Conservation (phyloP, 192 early-diverging fungal genomes). For the Mortierella claussenii region DNA sequence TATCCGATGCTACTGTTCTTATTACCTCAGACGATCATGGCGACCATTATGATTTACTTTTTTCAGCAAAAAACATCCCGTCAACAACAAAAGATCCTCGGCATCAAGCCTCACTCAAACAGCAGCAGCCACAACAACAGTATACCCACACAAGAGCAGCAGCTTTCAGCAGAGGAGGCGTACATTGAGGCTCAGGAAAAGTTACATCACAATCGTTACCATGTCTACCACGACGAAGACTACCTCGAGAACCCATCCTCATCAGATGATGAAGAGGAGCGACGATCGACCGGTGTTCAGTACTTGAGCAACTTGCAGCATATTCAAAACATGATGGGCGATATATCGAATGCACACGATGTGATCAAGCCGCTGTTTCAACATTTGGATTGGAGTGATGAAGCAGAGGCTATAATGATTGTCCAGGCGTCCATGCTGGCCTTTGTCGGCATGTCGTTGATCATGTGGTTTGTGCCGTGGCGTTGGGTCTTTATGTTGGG, state of each 20-base stretch:
- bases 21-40: constrained; percentile 62
- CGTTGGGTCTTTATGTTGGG: constrained; percentile 57
- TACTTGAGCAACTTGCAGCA: constrained; percentile 77
- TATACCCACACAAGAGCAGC: not conserved
- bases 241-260: constrained; percentile 26
- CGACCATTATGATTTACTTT: constrained; percentile 62
- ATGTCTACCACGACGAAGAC: constrained; percentile 45
- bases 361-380: constrained; percentile 45
- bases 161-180: constrained; percentile 15
- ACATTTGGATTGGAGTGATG: constrained; percentile 65
- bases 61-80: constrained; percentile 59
- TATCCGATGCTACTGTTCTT: constrained; percentile 67
- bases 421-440: constrained; percentile 52
- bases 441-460: constrained; percentile 40
- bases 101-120: constrained; percentile 10
- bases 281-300: constrained; percentile 58
- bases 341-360: constrained; percentile 63
- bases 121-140: constrained; percentile 13
- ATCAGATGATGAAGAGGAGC: constrained; percentile 28
- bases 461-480: constrained; percentile 62
- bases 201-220: constrained; percentile 32
- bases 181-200: constrained; percentile 36
- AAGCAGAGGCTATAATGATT: constrained; percentile 55
- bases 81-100: constrained; percentile 36
- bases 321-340: constrained; percentile 84